Evolutionary conservation across 306 rosid species (phyloP), one percentile per base, ranked within the genome.

Genomic region (Begonia masoniana): DNA sequence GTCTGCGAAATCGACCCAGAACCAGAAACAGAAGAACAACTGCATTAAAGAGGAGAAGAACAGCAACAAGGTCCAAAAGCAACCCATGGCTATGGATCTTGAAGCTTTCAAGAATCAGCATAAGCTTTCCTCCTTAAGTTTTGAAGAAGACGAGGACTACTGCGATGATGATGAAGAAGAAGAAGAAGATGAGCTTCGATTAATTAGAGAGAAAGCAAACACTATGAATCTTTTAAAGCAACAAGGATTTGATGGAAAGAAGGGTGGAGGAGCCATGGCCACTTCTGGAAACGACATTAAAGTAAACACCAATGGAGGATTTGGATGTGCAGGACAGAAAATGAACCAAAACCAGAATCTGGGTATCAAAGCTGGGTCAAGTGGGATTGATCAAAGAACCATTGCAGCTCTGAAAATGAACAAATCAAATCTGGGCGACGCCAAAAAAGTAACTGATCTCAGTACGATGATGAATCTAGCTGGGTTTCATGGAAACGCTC

Each of bases 401-500:
- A 46, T 76, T 62, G 85, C 85, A 13, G 85, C 94, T 7, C 55
- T 85, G 63, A 78, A 75, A 54, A 24, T 85, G 77, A 72, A 74
- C 71, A 74, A 62, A 70, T 66, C 70, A 13, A 82, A 74, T 43
- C 1, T 60, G 2, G 89, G 73, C 12, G 93, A 77, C 24, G 73
- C 57, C n/a, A 76, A 47, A 63, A 74, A 84, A 68, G 60, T 41
- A 7, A 62, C 47, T 63, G 95, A 85, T 51, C 70, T 89, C 23
- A 81, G 72, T 52, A 24, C 80, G 5, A 74, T 89, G 82, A 85
- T 85, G 94, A 79, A 69, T 66, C 39, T 85, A 15, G 95, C 91
- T 41, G 94, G 95, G 6, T 89, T 82, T 65, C 79, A 74, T 56
- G 81, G 86, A 6, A 77, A 69, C 65, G 68, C 49, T 8, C 50